Percentiles rank a stretch among this genome's conserved stretches.
These are phyloP conservation scores for Limtongozyma cylindracea DNA, from an alignment of 805 yeast species.

Conservation along the genomic window DNA sequence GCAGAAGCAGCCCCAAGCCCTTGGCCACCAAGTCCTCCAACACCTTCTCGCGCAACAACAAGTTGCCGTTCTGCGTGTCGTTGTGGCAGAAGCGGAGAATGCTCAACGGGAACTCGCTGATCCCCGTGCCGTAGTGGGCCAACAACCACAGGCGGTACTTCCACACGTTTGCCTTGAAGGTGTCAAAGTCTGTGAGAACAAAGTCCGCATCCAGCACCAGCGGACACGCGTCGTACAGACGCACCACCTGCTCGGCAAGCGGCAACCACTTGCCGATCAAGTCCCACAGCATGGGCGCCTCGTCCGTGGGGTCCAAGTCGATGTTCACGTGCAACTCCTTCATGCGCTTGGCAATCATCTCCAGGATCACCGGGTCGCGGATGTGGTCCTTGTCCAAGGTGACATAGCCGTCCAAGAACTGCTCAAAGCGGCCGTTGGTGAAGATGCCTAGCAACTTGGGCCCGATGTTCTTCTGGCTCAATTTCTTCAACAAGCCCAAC, in stretches of 20 bases:
- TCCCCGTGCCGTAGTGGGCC: slow-evolving; percentile 11
- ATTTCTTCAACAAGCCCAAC: slow-evolving; percentile 40
- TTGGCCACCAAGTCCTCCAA: slow-evolving; percentile 7
- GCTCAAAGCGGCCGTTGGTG: slow-evolving; percentile 83
- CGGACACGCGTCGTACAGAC: no score
- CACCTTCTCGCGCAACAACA: slow-evolving; percentile 24
- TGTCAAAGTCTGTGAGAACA: no score
- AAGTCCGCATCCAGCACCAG: no score
- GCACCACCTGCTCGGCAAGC: slow-evolving; percentile 17
- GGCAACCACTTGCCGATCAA: slow-evolving; percentile 48
- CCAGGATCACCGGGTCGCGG: slow-evolving; percentile 48
- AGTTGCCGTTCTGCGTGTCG: slow-evolving; percentile 91
- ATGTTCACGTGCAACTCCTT: slow-evolving; percentile 76
- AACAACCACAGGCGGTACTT: slow-evolving; percentile 41
- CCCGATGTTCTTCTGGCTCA: slow-evolving; percentile 62
- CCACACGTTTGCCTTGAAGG: slow-evolving; percentile 20
- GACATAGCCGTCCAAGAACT: slow-evolving; percentile 61
- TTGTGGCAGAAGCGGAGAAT: slow-evolving; percentile 75
- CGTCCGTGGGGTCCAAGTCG: slow-evolving; percentile 29
- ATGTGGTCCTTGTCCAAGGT: slow-evolving; percentile 55
- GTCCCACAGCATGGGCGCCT: slow-evolving; percentile 47
- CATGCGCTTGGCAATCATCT: slow-evolving; percentile 89
- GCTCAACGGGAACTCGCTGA: no score
- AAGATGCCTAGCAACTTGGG: slow-evolving; percentile 79
- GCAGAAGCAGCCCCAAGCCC: no score